A percentile compares a stretch with the other conserved stretches of the same genome.
Conservation (phyloP, 2,329 filamentous ascomycete species). For the Ceratocystiopsis minuta region DNA sequence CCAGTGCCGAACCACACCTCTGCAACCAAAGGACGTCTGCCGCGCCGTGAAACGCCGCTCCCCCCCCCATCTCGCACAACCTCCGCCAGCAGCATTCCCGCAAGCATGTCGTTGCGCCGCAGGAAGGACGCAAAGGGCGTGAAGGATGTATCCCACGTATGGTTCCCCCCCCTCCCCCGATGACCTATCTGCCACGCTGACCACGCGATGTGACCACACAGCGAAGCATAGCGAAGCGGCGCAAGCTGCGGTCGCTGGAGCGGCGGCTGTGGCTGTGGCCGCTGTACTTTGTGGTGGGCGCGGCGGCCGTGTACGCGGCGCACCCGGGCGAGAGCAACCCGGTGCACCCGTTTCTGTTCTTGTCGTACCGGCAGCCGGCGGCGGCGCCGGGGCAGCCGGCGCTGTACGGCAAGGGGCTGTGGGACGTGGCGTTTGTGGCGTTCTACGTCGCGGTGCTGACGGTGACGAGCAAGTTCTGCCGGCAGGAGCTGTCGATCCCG, state of each 20-base stretch:
- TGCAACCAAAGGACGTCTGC: no score
- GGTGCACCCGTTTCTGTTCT: slow-evolving; percentile 65
- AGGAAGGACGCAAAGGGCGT: no score
- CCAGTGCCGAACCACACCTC: no score
- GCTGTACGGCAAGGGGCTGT: slow-evolving; percentile 77
- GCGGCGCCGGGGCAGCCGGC: slow-evolving; percentile 23
- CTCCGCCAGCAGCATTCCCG: no score
- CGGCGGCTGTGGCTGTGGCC: slow-evolving; percentile 44
- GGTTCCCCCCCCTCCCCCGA: no score
- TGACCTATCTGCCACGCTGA: no score
- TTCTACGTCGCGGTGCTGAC: slow-evolving; percentile 84
- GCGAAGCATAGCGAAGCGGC: slow-evolving; percentile 28
- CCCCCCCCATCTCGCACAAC: no score
- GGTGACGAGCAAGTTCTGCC: slow-evolving; percentile 89
- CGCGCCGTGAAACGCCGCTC: no score
- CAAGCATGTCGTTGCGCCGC: no score
- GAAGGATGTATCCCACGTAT: no score
- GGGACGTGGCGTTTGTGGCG: slow-evolving; percentile 69
- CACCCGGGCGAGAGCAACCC: slow-evolving; percentile 67
- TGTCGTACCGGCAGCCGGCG: slow-evolving; percentile 61
- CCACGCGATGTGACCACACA: no score
- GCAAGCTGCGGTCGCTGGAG: slow-evolving; percentile 33
- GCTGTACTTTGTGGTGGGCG: slow-evolving; percentile 44
- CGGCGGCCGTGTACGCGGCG: slow-evolving; percentile 51
- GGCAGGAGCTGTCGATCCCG: slow-evolving; percentile 74